Conservation (phyloP, 768 basidiomycete species). For the Tricholoma sp. region DNA sequence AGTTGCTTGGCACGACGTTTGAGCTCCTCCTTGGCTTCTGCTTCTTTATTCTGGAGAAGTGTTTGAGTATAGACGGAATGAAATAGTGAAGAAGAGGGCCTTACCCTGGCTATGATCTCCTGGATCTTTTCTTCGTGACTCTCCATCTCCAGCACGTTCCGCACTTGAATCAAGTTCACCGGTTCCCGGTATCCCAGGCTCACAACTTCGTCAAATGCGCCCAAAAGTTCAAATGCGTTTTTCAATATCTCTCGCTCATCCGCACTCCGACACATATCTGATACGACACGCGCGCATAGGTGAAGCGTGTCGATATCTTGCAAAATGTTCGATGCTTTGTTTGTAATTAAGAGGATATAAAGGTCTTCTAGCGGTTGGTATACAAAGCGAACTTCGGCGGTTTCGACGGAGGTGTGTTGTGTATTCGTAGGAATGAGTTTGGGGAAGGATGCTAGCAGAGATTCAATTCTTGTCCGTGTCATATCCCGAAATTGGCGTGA, state of each 20-base stretch:
- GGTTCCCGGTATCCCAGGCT: slow-evolving; percentile 83
- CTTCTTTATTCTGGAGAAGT: slow-evolving; percentile 83
- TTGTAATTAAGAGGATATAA: slow-evolving; percentile 96
- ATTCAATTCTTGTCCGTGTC: slow-evolving; percentile 88
- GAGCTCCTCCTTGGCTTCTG: slow-evolving; percentile 98
- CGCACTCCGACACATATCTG: slow-evolving; percentile 81
- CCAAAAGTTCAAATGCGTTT: slow-evolving; percentile 89
- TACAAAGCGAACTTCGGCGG: slow-evolving; percentile 91
- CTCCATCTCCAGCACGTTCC: slow-evolving; percentile 82
- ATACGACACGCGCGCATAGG: slow-evolving; percentile 89
- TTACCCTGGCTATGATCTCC: slow-evolving; percentile 92
- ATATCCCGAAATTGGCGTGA: slow-evolving; percentile 96
- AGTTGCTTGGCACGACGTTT: slow-evolving; percentile 97
- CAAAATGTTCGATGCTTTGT: slow-evolving; percentile 97
- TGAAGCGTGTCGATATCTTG: slow-evolving; percentile 98
- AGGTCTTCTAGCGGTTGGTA: slow-evolving; percentile 96
- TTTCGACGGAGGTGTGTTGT: slow-evolving; percentile 96
- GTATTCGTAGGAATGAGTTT: slow-evolving; percentile 94
- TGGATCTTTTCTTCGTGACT: slow-evolving; percentile 94
- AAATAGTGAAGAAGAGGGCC: slow-evolving; percentile 18
- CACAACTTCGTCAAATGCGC: slow-evolving; percentile 96
- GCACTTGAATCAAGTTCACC: slow-evolving; percentile 74
- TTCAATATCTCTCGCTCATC: slow-evolving; percentile 87
- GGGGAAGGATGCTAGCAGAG: slow-evolving; percentile 93
- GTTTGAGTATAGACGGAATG: slow-evolving; percentile 2